Evolutionary conservation across 1,284 basidiomycete genomes (phyloP).

Genomic region (Ganoderma lucidum): DNA sequence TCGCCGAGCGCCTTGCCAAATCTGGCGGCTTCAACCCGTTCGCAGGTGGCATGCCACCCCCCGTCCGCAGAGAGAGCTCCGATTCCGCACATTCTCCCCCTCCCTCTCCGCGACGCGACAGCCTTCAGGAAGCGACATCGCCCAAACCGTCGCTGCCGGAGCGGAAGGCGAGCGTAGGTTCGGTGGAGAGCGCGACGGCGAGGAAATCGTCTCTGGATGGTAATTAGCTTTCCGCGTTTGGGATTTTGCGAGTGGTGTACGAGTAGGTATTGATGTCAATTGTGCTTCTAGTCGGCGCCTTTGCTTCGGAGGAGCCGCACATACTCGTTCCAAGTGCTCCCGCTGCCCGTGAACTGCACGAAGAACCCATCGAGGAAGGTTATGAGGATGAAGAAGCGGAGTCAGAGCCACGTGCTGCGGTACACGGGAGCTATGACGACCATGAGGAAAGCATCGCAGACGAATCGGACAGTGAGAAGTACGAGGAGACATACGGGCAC

Average conservation of each 20-base stretch:
- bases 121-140: slow-evolving; percentile 19
- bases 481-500: slow-evolving; percentile 11
- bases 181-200: slow-evolving; percentile 26
- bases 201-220: slow-evolving; percentile 49
- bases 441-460: slow-evolving; percentile 14
- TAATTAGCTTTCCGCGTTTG: slow-evolving; percentile 51
- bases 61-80: slow-evolving; percentile 28
- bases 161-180: slow-evolving; percentile 41
- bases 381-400: slow-evolving; percentile 25
- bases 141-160: slow-evolving; percentile 30
- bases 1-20: slow-evolving; percentile 68
- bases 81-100: slow-evolving; percentile 28
- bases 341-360: slow-evolving; percentile 10
- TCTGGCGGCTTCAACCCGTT: slow-evolving; percentile 75
- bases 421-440: slow-evolving; percentile 19
- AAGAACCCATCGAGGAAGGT: slow-evolving; percentile 21
- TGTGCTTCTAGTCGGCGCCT: slow-evolving; percentile 29
- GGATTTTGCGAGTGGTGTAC: slow-evolving; percentile 36
- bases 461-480: slow-evolving; percentile 15
- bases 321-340: slow-evolving; percentile 16
- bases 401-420: slow-evolving; percentile 28
- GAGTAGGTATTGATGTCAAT: slow-evolving; percentile 40
- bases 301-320: slow-evolving; percentile 9
- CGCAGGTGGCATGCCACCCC: slow-evolving; percentile 47
- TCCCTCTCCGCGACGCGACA: slow-evolving; percentile 21